These are phyloP conservation scores for Waitea zeae DNA, from an alignment of 1,284 basidiomycete species.

Conservation along the genomic window DNA sequence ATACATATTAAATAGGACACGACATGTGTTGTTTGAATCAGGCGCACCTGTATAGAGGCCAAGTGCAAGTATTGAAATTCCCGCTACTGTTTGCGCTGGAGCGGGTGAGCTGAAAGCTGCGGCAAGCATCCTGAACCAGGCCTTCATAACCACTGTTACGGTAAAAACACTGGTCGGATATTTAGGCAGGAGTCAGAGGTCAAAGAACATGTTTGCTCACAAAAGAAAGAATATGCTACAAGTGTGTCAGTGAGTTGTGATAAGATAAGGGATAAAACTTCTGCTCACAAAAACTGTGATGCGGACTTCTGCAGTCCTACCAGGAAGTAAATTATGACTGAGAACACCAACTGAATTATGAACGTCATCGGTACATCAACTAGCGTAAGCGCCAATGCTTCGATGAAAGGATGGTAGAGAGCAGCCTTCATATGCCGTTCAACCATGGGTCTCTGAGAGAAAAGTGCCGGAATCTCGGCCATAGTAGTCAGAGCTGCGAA, in stretches of 20 bases:
- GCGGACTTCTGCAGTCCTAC: slow-evolving; percentile 26
- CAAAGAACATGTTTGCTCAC: slow-evolving; percentile 6
- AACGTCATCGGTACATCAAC: slow-evolving; percentile 42
- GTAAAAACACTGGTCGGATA: too few species aligned
- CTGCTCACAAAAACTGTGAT: slow-evolving; percentile 27
- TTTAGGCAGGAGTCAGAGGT: too few species aligned
- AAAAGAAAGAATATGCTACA: slow-evolving; percentile 5
- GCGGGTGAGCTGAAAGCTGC: slow-evolving; percentile 33
- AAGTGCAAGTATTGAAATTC: slow-evolving; percentile 29
- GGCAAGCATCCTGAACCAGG: slow-evolving; percentile 40
- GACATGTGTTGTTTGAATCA: too few species aligned
- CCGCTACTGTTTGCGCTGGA: slow-evolving; percentile 41
- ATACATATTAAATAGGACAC: too few species aligned
- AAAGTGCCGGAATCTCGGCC: slow-evolving; percentile 27
- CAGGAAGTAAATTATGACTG: slow-evolving; percentile 37
- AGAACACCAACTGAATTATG: slow-evolving; percentile 17
- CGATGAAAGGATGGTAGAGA: slow-evolving; percentile 36
- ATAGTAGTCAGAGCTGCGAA: slow-evolving; percentile 14
- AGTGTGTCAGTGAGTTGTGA: slow-evolving; percentile 3
- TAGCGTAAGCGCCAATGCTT: slow-evolving; percentile 38
- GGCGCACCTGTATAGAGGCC: slow-evolving; percentile 31
- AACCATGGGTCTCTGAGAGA: slow-evolving; percentile 39
- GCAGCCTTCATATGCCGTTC: slow-evolving; percentile 30
- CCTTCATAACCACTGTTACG: slow-evolving; percentile 36
- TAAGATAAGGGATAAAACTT: not conserved